phyloP scores from a whole-genome alignment of 495 filamentous ascomycete species.

The Podospora pseudopauciseta region DNA sequence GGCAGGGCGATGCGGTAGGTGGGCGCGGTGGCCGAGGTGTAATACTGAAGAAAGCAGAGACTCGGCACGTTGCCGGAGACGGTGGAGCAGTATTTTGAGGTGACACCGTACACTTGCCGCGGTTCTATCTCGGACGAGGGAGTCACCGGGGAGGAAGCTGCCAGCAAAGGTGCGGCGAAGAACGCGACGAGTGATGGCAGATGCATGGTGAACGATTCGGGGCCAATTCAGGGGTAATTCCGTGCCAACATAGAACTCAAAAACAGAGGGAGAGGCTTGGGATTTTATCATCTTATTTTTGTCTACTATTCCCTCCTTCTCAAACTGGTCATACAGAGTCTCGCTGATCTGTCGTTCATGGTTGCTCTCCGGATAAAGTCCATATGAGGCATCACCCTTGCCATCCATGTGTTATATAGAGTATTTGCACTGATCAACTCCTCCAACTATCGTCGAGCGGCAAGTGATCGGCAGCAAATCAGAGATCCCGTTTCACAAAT shows the following conservation, averaged over 20 bases:
- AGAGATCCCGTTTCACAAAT: background rate
- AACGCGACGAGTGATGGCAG: background rate
- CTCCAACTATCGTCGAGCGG: slow-evolving; percentile 3
- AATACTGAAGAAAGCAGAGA: slow-evolving; percentile 26
- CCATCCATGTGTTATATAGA: background rate
- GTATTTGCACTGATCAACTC: slow-evolving; percentile 1
- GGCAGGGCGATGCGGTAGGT: slow-evolving; percentile 44
- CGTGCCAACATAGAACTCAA: background rate
- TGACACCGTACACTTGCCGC: slow-evolving; percentile 2
- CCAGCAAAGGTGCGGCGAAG: background rate
- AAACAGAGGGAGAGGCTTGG: background rate
- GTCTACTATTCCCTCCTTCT: background rate
- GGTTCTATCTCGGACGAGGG: background rate
- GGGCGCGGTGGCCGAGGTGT: slow-evolving; percentile 5
- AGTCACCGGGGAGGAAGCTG: background rate
- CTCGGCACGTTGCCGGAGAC: background rate
- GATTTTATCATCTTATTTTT: background rate
- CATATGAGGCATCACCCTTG: background rate
- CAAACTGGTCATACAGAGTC: no score
- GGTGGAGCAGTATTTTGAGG: slow-evolving; percentile 21
- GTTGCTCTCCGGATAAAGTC: slow-evolving; percentile 6
- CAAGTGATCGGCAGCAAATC: slow-evolving; percentile 4
- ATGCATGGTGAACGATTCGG: background rate
- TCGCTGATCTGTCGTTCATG: background rate
- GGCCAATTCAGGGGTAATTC: background rate